Percentiles rank a stretch among this genome's conserved stretches.
These are phyloP conservation scores for Fomitopsis schrenkii DNA, from an alignment of 1,284 basidiomycete species.

Conservation along the genomic window DNA sequence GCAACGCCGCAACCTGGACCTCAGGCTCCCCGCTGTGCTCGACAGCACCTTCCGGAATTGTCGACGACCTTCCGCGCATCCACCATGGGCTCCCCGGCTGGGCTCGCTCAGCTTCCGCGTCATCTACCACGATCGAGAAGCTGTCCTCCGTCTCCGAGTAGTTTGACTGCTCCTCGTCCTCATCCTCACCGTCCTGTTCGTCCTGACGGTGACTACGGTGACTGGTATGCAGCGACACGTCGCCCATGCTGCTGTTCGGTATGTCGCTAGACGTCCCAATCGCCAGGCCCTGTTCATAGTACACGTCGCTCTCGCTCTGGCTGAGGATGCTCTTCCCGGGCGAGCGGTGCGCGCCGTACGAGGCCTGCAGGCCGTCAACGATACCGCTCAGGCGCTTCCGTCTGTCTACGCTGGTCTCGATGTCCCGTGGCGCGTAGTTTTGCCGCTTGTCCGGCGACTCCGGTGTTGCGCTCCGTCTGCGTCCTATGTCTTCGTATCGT, in stretches of 20 bases:
- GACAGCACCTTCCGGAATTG: neutral
- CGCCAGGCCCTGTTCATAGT: slow-evolving; percentile 32
- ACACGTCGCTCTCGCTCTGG: slow-evolving; percentile 23
- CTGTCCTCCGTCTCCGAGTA: slow-evolving; percentile 11
- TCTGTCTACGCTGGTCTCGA: slow-evolving; percentile 20
- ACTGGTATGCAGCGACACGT: neutral
- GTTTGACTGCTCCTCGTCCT: slow-evolving; percentile 12
- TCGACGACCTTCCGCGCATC: neutral
- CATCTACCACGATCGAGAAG: neutral
- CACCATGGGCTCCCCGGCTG: neutral
- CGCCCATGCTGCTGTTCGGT: slow-evolving; percentile 3
- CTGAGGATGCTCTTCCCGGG: slow-evolving; percentile 5
- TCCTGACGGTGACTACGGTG: neutral
- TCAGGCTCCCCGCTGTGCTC: neutral
- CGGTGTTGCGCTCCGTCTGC: neutral
- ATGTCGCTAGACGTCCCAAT: slow-evolving; percentile 33
- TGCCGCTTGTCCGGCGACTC: neutral
- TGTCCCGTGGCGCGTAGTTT: slow-evolving; percentile 11
- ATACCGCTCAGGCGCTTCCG: slow-evolving; percentile 39
- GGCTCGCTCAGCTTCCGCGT: neutral
- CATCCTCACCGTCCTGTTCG: neutral
- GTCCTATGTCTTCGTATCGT: neutral
- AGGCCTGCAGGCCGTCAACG: slow-evolving; percentile 35
- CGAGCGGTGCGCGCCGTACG: slow-evolving; percentile 8
- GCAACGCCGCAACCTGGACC: neutral